A percentile compares a stretch with the other conserved stretches of the same genome.
phyloP scores from a whole-genome alignment of 78 protist genomes.

The Speleostelium caveatum region DNA sequence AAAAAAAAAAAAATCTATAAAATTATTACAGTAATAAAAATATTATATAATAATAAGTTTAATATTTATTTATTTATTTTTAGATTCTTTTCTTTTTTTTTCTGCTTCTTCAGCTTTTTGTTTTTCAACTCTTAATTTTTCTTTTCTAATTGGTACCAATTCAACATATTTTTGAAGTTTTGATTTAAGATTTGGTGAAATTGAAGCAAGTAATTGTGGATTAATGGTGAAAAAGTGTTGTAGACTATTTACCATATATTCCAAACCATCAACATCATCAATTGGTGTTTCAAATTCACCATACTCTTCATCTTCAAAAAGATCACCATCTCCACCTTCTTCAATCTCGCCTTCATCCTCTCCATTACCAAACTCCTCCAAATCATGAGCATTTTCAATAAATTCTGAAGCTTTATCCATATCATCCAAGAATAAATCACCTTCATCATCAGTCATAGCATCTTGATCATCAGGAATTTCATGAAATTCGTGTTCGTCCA shows the following conservation, averaged over 20 bases:
- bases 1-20: too few relatives aligned
- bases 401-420: not conserved
- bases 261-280: constrained; percentile 69
- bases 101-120: constrained; percentile 20
- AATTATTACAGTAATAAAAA: too few relatives aligned
- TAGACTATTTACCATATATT: constrained; percentile 7
- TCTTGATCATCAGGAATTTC: constrained; percentile 38
- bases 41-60: too few relatives aligned
- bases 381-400: constrained; percentile 6
- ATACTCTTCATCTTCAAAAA: constrained; percentile 34
- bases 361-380: constrained; percentile 3
- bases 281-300: constrained; percentile 68
- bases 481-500: constrained; percentile 10
- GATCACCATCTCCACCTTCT: constrained; percentile 35
- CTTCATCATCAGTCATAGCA: constrained; percentile 22
- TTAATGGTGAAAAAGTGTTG: not conserved
- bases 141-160: constrained; percentile 27
- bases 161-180: constrained; percentile 29
- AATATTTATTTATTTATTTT: too few relatives aligned
- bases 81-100: not conserved
- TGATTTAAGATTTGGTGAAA: not conserved
- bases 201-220: constrained; percentile 1
- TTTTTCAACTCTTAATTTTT: constrained; percentile 16
- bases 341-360: constrained; percentile 10
- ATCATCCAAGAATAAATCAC: constrained; percentile 38